Percentiles rank a stretch among this genome's conserved stretches.
Evolutionary conservation across 495 filamentous ascomycete species (phyloP).

Genomic region (Trypethelium eluteriae): DNA sequence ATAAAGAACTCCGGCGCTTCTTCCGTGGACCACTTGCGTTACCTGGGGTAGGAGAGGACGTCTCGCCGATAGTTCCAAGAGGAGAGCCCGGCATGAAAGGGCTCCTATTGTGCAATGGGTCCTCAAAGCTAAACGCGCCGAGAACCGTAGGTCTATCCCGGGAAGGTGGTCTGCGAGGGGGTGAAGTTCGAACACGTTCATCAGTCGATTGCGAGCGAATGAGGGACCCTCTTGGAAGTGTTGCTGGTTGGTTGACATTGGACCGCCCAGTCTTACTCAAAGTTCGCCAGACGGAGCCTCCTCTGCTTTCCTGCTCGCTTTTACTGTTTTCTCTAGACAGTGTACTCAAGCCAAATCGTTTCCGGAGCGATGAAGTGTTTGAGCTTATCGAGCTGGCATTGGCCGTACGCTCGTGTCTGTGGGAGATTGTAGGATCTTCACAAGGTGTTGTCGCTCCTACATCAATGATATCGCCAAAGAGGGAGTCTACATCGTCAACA

Average conservation of each 20-base stretch:
- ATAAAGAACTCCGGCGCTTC: conserved; percentile 86
- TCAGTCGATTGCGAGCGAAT: conserved; percentile 79
- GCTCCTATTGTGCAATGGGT: conserved; percentile 39
- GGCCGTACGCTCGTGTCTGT: conserved; percentile 41
- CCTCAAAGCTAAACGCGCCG: conserved; percentile 47
- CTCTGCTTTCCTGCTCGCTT: conserved; percentile 59
- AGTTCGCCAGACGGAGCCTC: conserved; percentile 73
- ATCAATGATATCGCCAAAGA: conserved; percentile 61
- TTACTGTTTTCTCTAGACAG: conserved; percentile 71
- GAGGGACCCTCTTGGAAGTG: conserved; percentile 56
- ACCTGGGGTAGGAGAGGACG: conserved; percentile 22
- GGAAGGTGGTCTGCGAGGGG: conserved; percentile 38
- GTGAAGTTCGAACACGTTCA: conserved; percentile 46
- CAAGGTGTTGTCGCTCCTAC: conserved; percentile 30
- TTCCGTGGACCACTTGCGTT: conserved; percentile 42
- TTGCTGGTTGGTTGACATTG: conserved; percentile 43
- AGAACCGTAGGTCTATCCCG: conserved; percentile 46
- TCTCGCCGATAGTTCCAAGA: conserved; percentile 42
- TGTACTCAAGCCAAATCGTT: conserved; percentile 69
- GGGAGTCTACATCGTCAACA: conserved; percentile 81
- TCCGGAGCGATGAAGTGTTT: conserved; percentile 76
- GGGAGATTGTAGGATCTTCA: conserved; percentile 41
- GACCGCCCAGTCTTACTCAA: conserved; percentile 72
- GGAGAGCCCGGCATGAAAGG: conserved; percentile 37
- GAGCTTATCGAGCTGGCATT: conserved; percentile 54